Percentiles rank a stretch among this genome's conserved stretches.
Conservation (phyloP, 495 filamentous ascomycete species). For the Annulohypoxylon nitens region DNA sequence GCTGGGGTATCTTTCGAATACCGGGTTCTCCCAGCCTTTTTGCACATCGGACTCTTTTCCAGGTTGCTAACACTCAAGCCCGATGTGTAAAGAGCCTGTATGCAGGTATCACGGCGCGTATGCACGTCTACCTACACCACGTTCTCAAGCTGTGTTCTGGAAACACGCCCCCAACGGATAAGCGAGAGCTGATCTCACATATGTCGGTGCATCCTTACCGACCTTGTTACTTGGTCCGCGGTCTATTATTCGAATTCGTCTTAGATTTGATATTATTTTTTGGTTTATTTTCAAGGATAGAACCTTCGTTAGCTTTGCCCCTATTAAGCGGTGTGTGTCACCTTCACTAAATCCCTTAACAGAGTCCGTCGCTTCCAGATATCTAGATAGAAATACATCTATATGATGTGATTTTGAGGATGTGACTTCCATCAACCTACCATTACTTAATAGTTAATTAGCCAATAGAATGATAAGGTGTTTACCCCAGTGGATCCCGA, state of each 20-base stretch:
- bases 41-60: conserved; percentile 15
- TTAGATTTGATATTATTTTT: not conserved
- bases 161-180: conserved; percentile 33
- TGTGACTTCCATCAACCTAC: conserved; percentile 1
- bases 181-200: conserved; percentile 32
- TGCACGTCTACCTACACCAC: conserved; percentile 34
- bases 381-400: not conserved
- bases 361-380: not conserved
- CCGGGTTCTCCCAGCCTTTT: conserved; percentile 17
- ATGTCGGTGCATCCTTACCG: not conserved
- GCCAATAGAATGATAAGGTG: conserved; percentile 25
- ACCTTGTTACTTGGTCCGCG: not conserved
- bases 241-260: not conserved
- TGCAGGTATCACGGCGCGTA: conserved; percentile 46
- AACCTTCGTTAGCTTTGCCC: not conserved
- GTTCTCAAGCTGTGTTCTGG: conserved; percentile 30
- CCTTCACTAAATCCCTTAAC: not conserved
- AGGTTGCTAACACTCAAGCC: not conserved
- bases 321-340: not conserved
- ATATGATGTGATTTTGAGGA: conserved; percentile 5
- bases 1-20: not conserved
- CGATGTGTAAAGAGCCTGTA: conserved; percentile 17
- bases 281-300: not conserved
- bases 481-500: conserved; percentile 11
- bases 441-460: not conserved